Evolutionary conservation across 225 moss, liverwort and hornwort species (phyloP), one percentile per base, ranked within the genome.

Genomic region (Marchantia paleacea): DNA sequence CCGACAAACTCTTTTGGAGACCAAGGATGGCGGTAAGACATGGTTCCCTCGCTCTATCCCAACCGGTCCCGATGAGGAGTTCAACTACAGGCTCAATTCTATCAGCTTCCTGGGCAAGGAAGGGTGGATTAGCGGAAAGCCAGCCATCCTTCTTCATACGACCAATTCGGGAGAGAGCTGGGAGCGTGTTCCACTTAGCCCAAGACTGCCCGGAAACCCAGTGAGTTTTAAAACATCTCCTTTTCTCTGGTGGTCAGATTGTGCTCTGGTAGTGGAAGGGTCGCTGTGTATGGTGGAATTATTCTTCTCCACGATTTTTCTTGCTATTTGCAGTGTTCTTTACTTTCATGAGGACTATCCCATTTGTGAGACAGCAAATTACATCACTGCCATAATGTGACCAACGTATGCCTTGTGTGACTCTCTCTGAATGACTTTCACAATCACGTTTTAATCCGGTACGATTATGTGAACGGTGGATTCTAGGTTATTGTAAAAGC

Each of bases 101-200:
- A 91, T 96, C 77, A 94, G 92, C 68, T 96, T 96, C 62, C 63
- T 89, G 82, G 96, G 96, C 49, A 83, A 90, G 77, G 96, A 93
- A 61, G 96, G 96, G 5, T 96, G 96, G 96, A 94, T 96, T 52
- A 92, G 94, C 24, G 96, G 96, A 52, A 96, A 96, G 90, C 96
- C 92, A 52, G 96, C 96, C 14, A 96, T 96, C 84, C 88, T 96
- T 58, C 92, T 96, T 7, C 96, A 96, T 75, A 96, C 94, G 20
- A 74, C 75, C 25, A 87, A 96, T 80, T 85, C 87, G 9, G 96
- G 94, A 63, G 90, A 90, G 78, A 93, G 69, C 52, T 96, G 96
- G 96, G 85, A 87, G 75, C 90, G 94, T 12, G 82, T 96, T 61
- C 96, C 96, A 70, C 91, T 94, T 39, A 94, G 96, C 81, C 87